phyloP scores from a whole-genome alignment of 2,329 filamentous ascomycete species.

The Venturia aucupariae region DNA sequence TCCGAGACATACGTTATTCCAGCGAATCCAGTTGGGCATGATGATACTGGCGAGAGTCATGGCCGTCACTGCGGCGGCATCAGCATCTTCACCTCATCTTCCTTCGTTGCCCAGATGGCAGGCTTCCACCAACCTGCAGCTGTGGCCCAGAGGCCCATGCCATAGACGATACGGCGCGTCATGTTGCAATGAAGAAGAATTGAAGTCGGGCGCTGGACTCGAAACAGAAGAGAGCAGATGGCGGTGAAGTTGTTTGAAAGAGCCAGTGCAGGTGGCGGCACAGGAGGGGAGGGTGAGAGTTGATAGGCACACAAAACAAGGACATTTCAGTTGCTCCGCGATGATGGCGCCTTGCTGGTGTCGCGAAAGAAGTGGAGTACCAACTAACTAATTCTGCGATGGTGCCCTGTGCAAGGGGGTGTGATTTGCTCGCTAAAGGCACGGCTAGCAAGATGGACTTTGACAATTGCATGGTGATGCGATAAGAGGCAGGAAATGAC shows the following conservation, averaged over 20 bases:
- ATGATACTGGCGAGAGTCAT: conserved; percentile 63
- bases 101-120: not conserved
- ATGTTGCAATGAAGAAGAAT: conserved; percentile 23
- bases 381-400: too few species aligned
- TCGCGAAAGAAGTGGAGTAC: too few species aligned
- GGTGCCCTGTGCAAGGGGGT: too few species aligned
- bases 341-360: not conserved
- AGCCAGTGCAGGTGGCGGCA: too few species aligned
- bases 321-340: not conserved
- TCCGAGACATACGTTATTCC: conserved; percentile 36
- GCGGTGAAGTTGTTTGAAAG: not conserved
- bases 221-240: too few species aligned
- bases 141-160: conserved; percentile 30
- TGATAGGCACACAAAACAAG: too few species aligned
- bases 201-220: too few species aligned
- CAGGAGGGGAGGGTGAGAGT: not conserved
- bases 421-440: not conserved
- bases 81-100: not conserved
- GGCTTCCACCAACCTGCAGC: conserved; percentile 1
- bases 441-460: not conserved
- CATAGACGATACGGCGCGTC: conserved; percentile 41
- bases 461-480: not conserved
- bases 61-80: conserved; percentile 47
- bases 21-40: conserved; percentile 63
- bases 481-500: not conserved